phyloP scores from a whole-genome alignment of 768 basidiomycete species.

The Leucosporidium scottii region DNA sequence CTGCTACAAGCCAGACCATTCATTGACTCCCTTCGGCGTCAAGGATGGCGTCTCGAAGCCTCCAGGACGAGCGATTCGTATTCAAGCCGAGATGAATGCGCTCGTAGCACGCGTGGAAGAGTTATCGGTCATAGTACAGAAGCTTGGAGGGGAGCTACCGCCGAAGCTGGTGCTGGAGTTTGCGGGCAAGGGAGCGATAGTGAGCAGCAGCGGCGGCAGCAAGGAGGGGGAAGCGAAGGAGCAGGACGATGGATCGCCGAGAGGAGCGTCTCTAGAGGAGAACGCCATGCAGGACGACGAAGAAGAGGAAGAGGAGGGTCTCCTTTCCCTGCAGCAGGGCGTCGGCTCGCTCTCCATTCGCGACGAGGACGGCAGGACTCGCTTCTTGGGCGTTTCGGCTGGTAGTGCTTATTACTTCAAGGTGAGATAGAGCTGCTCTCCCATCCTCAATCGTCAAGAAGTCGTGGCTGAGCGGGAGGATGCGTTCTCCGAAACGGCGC shows the following conservation, averaged over 20 bases:
- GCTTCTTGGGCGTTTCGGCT: constrained; percentile 19
- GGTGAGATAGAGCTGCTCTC: not conserved
- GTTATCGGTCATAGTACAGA: too few species aligned
- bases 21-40: too few species aligned
- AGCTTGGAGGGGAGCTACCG: not conserved
- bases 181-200: not conserved
- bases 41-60: constrained; percentile 7
- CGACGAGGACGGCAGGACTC: constrained; percentile 1
- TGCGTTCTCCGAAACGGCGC: not conserved
- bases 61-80: constrained; percentile 8
- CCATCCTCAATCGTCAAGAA: not conserved
- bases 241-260: not conserved
- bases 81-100: constrained; percentile 15
- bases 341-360: constrained; percentile 20
- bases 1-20: too few species aligned
- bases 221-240: constrained; percentile 14
- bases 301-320: not conserved
- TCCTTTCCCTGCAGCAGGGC: not conserved
- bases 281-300: not conserved
- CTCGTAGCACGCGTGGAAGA: not conserved
- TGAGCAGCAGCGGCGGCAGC: not conserved
- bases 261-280: constrained; percentile 5
- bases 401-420: constrained; percentile 16
- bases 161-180: not conserved
- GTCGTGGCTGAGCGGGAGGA: not conserved